A percentile compares a stretch with the other conserved stretches of the same genome.
Evolutionary conservation across 495 filamentous ascomycete species (phyloP).

Genomic region (Xylaria acuta): DNA sequence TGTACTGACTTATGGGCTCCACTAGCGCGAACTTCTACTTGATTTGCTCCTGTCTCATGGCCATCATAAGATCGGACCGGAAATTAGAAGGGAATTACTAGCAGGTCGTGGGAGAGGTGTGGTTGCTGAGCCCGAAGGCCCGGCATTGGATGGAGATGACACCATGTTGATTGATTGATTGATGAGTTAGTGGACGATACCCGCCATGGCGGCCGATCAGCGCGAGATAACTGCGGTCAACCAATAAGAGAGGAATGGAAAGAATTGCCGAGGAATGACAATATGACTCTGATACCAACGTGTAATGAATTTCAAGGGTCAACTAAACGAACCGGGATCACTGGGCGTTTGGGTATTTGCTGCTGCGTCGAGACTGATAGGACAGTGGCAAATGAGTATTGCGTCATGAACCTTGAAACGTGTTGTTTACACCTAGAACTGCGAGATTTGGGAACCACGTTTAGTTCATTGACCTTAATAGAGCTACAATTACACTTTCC

Average conservation of each 20-base stretch:
- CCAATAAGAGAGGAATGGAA: neutral
- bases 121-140: slow-evolving; percentile 59
- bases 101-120: slow-evolving; percentile 89
- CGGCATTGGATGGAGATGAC: slow-evolving; percentile 76
- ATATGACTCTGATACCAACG: slow-evolving; percentile 15
- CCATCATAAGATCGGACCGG: slow-evolving; percentile 87
- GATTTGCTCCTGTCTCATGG: slow-evolving; percentile 88
- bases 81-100: slow-evolving; percentile 87
- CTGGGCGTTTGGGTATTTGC: slow-evolving; percentile 15
- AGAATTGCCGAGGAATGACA: neutral
- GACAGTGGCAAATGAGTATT: neutral
- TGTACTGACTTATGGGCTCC: neutral
- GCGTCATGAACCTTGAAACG: neutral
- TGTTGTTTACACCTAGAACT: neutral
- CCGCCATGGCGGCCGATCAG: too few species aligned
- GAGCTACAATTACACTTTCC: slow-evolving; percentile 4
- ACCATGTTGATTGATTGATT: slow-evolving; percentile 73
- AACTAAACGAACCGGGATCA: slow-evolving; percentile 11
- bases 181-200: slow-evolving; percentile 14
- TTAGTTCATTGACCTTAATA: neutral
- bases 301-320: slow-evolving; percentile 20
- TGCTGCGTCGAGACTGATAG: neutral
- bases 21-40: slow-evolving; percentile 79
- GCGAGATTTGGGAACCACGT: neutral
- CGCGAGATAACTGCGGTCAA: too few species aligned